These are phyloP conservation scores for Brassica hybrid DNA, from an alignment of 441 rosid species.

Conservation along the genomic window DNA sequence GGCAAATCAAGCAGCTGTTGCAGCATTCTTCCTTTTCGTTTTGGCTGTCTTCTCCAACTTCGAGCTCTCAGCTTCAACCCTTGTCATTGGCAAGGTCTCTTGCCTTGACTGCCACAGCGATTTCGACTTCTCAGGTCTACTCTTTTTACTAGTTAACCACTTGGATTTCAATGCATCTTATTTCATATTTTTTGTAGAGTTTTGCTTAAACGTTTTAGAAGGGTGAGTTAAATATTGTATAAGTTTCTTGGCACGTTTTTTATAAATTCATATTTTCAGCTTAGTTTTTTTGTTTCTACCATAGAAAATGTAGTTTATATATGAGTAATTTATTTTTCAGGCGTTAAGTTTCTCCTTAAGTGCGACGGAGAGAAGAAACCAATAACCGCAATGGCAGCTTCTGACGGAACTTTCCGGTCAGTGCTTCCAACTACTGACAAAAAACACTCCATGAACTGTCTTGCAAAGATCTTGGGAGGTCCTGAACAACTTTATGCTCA, in stretches of 20 bases:
- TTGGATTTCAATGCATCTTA: not conserved
- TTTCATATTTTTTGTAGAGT: not conserved
- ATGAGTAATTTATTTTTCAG: conserved; percentile 12
- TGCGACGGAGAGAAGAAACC: conserved; percentile 43
- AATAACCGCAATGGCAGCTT: not conserved
- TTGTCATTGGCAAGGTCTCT: conserved; percentile 35
- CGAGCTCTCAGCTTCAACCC: conserved; percentile 24
- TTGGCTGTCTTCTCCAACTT: conserved; percentile 36
- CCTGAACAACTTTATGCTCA: conserved; percentile 43
- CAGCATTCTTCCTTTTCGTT: conserved; percentile 29
- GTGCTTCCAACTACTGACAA: not conserved
- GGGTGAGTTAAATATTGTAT: not conserved
- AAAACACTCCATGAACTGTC: conserved; percentile 20
- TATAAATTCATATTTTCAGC: no score
- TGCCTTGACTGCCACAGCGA: conserved; percentile 40
- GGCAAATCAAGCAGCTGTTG: conserved; percentile 29
- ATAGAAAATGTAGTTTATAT: no score
- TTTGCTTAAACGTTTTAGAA: not conserved
- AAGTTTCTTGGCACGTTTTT: not conserved
- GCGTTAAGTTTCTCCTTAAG: conserved; percentile 36
- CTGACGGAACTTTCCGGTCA: conserved; percentile 36
- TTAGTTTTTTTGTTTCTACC: no score
- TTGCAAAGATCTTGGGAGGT: conserved; percentile 45
- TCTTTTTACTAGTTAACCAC: not conserved
- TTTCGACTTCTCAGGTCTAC: conserved; percentile 44